Base-by-base conservation (phyloP, 768 basidiomycete species). In the Pulveroboletus sp. region DNA sequence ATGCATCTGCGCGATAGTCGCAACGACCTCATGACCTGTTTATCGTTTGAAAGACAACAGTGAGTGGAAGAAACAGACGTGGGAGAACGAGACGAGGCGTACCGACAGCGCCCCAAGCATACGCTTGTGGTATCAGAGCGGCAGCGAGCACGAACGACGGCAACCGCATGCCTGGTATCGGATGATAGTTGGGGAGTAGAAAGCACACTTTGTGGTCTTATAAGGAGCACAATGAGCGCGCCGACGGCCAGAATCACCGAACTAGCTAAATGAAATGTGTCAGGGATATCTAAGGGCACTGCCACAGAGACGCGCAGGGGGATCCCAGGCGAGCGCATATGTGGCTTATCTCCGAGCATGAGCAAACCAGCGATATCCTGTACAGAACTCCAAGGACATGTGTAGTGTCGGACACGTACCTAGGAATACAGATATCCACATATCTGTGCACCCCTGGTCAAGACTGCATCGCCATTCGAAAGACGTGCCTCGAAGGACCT, bases 1-100 rank as follows among this genome's bases (percentile, higher is more conserved):
- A 65, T 96, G 82, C 51, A 94, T 90, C 65, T 97, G 88, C 1
- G 95, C 95, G 49, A 98, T 88, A 5, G 93, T 95, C 1, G 93
- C 94, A 6, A 92, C 81, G 30, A 96, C 85, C 72, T 96, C 89
- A 59, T 97, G 94, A 4, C 94, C 92, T 83, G 24, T 27, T 17
- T 3, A 6, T 27, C 6, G 44, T 17, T 31, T 45, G n/a, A 18
- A 21, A 12, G 14, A 5, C 5, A 5, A 14, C 10, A 6, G 18
- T 55, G 15, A 56, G 47, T 14, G 9, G n/a, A 18, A 14, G 43
- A 33, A 11, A 21, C 21, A 21, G 21, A 21, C 21, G 6, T 0
- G 21, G 12, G 47, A 38, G 24, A 15, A 33, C 27, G 17, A 26
- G 5, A 35, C 6, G 18, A 47, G 37, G 42, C 65, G 39, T 43